Evolutionary conservation across 768 basidiomycete species (phyloP).

Genomic region (Russula virescens): DNA sequence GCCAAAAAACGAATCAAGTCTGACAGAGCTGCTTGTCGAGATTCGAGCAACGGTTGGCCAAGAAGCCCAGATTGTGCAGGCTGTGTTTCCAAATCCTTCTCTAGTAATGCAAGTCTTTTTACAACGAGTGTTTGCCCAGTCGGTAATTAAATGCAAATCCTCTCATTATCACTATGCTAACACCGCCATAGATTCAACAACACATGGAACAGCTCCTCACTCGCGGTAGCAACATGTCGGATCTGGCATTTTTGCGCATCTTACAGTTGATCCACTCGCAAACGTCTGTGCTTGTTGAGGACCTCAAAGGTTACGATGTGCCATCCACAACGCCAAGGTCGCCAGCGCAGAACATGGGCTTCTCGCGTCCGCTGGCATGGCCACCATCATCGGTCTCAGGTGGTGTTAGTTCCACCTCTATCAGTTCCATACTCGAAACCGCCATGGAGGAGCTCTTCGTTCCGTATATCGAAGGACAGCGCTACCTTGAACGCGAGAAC

Average conservation of each 20-base stretch:
- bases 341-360: constrained; percentile 56
- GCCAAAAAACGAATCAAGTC: constrained; percentile 73
- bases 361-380: constrained; percentile 49
- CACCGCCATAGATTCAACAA: constrained; percentile 75
- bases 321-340: constrained; percentile 61
- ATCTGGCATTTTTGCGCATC: constrained; percentile 85
- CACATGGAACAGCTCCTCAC: constrained; percentile 88
- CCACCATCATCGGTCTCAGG: constrained; percentile 37
- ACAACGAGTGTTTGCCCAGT: constrained; percentile 96
- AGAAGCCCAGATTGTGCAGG: constrained; percentile 96
- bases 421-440: constrained; percentile 84
- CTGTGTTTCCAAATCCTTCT: constrained; percentile 94
- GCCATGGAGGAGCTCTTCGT: constrained; percentile 96
- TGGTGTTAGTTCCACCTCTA: constrained; percentile 45
- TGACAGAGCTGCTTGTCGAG: constrained; percentile 76
- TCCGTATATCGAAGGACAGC: constrained; percentile 84
- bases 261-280: constrained; percentile 82
- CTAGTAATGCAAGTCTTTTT: constrained; percentile 98
- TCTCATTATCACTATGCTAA: background rate
- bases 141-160: constrained; percentile 46
- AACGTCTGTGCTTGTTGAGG: constrained; percentile 75
- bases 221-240: constrained; percentile 67
- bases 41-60: constrained; percentile 89
- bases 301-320: constrained; percentile 86
- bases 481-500: constrained; percentile 90